These are phyloP conservation scores for Coleophoma eucalyptorum DNA, from an alignment of 2,329 filamentous ascomycete genomes.

Conservation along the genomic window DNA sequence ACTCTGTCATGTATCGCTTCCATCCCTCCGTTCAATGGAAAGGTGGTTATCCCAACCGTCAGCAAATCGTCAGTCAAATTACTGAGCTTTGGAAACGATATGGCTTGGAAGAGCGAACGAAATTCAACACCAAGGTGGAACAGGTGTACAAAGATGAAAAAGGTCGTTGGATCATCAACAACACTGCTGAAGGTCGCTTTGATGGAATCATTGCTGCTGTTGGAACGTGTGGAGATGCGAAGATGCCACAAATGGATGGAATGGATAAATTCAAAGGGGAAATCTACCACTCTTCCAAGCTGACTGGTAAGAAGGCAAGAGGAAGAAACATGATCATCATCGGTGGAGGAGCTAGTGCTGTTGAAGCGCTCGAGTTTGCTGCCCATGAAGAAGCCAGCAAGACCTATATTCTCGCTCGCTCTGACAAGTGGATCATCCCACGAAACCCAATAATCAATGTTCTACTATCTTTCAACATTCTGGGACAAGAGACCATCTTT, in stretches of 20 bases:
- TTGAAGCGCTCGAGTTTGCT: constrained; percentile 80
- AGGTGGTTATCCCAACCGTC: constrained; percentile 71
- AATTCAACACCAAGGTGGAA: constrained; percentile 66
- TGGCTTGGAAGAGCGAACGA: constrained; percentile 64
- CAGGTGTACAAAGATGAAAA: constrained; percentile 65
- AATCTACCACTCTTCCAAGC: constrained; percentile 70
- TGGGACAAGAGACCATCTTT: constrained; percentile 71
- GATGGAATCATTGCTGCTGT: constrained; percentile 77
- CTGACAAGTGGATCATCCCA: constrained; percentile 85
- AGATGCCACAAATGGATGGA: constrained; percentile 67
- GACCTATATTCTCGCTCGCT: constrained; percentile 70
- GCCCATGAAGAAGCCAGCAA: constrained; percentile 61
- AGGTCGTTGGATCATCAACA: constrained; percentile 76
- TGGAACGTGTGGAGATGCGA: constrained; percentile 76
- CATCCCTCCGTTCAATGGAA: constrained; percentile 75
- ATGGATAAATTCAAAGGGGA: constrained; percentile 69
- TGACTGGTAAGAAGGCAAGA: constrained; percentile 69
- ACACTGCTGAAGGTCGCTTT: constrained; percentile 65
- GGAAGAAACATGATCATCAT: constrained; percentile 75
- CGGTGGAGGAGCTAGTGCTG: constrained; percentile 75
- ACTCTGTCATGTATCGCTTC: constrained; percentile 85
- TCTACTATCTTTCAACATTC: constrained; percentile 72
- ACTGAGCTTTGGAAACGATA: constrained; percentile 72
- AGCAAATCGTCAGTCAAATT: constrained; percentile 73
- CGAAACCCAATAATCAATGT: constrained; percentile 72